Conservation (phyloP, 1,284 basidiomycete genomes). For the Megacollybia platyphylla region DNA sequence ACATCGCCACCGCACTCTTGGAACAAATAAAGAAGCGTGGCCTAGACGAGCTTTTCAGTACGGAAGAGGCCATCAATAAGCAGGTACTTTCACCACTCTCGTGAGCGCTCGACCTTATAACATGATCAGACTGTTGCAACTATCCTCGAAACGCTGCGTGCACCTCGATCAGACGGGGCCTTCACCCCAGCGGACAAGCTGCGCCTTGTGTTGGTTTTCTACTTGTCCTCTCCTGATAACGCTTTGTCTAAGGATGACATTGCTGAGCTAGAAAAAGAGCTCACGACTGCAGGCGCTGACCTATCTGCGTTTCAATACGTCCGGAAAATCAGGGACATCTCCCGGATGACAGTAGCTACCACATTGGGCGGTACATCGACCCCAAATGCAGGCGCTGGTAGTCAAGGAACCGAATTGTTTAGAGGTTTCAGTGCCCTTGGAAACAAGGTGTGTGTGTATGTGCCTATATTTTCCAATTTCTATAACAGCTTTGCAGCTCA, state of each 20-base stretch:
- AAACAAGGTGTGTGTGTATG: conserved; percentile 53
- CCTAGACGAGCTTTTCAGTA: conserved; percentile 93
- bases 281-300: conserved; percentile 72
- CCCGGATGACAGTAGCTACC: conserved; percentile 75
- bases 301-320: conserved; percentile 88
- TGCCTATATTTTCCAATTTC: background rate
- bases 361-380: conserved; percentile 53
- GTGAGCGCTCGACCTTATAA: too few species aligned
- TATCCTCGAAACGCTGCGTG: conserved; percentile 74
- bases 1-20: conserved; percentile 92
- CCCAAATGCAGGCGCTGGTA: conserved; percentile 58
- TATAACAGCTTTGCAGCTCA: conserved; percentile 42
- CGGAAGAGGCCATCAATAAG: conserved; percentile 83
- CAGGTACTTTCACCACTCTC: conserved; percentile 33
- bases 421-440: conserved; percentile 89
- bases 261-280: conserved; percentile 76
- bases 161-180: conserved; percentile 47
- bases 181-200: conserved; percentile 83
- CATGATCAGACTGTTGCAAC: conserved; percentile 52
- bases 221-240: conserved; percentile 76
- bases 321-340: conserved; percentile 84
- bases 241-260: conserved; percentile 80
- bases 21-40: conserved; percentile 95
- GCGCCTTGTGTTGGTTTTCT: conserved; percentile 88
- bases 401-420: conserved; percentile 69